Percentiles rank a stretch among this genome's conserved stretches.
phyloP scores from a whole-genome alignment of 805 yeast species.

The Monosporozyma siamensis region DNA sequence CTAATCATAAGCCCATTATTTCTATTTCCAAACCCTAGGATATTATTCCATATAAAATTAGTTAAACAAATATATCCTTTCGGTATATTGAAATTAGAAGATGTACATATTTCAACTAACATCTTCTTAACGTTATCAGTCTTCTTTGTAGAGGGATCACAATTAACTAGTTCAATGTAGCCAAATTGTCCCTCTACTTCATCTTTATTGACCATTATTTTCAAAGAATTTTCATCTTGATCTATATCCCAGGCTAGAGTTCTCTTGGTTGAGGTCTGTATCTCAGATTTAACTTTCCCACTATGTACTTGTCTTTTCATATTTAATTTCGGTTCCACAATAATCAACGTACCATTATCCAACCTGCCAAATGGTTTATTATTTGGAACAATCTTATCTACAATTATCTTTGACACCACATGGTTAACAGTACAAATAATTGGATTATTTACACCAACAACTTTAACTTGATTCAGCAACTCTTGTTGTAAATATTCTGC shows the following conservation, averaged over 20 bases:
- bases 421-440: conserved; percentile 65
- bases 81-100: conserved; percentile 6
- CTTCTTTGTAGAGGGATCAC: conserved; percentile 1
- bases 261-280: conserved; percentile 3
- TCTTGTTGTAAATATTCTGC: conserved; percentile 67
- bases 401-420: conserved; percentile 46
- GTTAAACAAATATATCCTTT: conserved; percentile 36
- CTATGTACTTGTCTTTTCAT: conserved; percentile 18
- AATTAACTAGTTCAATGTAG: conserved; percentile 22
- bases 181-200: conserved; percentile 17
- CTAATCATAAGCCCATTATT: conserved; percentile 28
- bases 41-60: conserved; percentile 35
- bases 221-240: background rate
- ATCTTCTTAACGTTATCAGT: background rate
- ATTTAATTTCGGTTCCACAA: conserved; percentile 62
- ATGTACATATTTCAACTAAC: background rate
- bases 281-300: background rate
- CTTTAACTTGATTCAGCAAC: conserved; percentile 70
- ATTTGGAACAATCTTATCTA: conserved; percentile 38
- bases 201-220: conserved; percentile 4
- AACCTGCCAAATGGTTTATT: conserved; percentile 39
- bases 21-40: conserved; percentile 20
- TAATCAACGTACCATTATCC: conserved; percentile 56
- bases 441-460: conserved; percentile 49
- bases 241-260: conserved; percentile 3